Conservation (phyloP, 1,284 basidiomycete genomes). For the Tylopilus sp. region DNA sequence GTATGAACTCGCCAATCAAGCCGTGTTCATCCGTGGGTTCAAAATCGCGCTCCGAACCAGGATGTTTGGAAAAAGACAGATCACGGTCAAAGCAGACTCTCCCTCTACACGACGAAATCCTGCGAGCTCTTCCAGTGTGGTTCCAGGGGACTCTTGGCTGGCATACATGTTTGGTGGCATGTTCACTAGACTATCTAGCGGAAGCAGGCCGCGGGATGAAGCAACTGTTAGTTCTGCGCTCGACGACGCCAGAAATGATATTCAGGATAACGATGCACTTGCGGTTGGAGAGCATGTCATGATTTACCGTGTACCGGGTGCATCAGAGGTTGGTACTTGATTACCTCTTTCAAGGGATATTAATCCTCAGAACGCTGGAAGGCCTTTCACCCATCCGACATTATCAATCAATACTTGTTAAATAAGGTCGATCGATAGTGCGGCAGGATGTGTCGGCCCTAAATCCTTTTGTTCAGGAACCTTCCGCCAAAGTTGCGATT, state of each 20-base stretch:
- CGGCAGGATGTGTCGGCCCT: no score
- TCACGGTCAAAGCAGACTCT: background rate
- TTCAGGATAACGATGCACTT: background rate
- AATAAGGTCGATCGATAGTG: background rate
- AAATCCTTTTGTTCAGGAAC: background rate
- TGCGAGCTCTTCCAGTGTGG: background rate
- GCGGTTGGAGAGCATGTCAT: conserved; percentile 3
- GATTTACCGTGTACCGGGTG: conserved; percentile 5
- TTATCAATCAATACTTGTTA: conserved; percentile 8
- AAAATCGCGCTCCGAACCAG: conserved; percentile 8
- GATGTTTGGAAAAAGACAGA: conserved; percentile 3
- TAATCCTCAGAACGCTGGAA: background rate
- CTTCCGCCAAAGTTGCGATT: conserved; percentile 1
- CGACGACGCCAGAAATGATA: background rate
- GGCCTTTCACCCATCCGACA: conserved; percentile 12
- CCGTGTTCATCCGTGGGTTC: conserved; percentile 15
- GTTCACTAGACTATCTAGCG: background rate
- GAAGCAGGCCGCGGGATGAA: background rate
- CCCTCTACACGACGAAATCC: background rate
- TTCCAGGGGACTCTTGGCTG: background rate
- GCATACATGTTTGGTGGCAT: background rate
- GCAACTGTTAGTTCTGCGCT: background rate
- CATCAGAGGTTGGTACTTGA: conserved; percentile 1
- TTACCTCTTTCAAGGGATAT: background rate
- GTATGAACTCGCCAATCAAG: background rate